phyloP scores from a whole-genome alignment of 331 rosid genomes.

The Phaseolus coccineus region DNA sequence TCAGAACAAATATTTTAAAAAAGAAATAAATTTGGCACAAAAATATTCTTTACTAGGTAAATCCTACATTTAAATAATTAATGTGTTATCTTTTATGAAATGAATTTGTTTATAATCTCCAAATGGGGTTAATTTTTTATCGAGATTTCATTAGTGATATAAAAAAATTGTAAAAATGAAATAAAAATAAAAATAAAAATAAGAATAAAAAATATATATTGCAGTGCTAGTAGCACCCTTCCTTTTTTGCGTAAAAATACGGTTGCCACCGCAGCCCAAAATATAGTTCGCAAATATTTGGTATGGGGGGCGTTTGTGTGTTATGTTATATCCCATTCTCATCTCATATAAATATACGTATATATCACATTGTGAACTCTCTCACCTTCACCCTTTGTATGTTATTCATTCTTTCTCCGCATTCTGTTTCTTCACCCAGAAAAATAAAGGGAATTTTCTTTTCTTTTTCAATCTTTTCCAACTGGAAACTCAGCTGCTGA shows the following conservation, averaged over 20 bases:
- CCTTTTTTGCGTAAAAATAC: neutral
- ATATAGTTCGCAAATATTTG: neutral
- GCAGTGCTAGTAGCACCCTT: neutral
- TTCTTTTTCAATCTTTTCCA: neutral
- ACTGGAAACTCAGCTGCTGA: constrained; percentile 40
- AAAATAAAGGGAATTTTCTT: constrained; percentile 24
- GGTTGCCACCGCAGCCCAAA: constrained; percentile 28
- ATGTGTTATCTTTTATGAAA: neutral
- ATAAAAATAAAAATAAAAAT: neutral
- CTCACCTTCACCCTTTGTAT: constrained; percentile 41
- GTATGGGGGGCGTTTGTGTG: constrained; percentile 3
- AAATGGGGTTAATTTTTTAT: neutral
- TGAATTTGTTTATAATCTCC: neutral
- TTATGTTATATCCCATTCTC: constrained; percentile 25
- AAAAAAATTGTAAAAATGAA: neutral
- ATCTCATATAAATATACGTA: constrained; percentile 6
- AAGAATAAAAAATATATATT: neutral
- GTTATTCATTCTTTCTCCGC: constrained; percentile 30
- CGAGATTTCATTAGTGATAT: neutral
- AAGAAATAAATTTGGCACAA: neutral
- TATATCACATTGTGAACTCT: constrained; percentile 44
- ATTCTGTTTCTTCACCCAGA: constrained; percentile 52
- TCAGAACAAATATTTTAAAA: constrained; percentile 27
- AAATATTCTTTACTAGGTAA: neutral
- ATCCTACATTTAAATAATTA: neutral